Evolutionary conservation across 192 early-diverging fungal genomes (phyloP), one percentile per base, ranked within the genome.

Genomic region (Backusella macrospora): DNA sequence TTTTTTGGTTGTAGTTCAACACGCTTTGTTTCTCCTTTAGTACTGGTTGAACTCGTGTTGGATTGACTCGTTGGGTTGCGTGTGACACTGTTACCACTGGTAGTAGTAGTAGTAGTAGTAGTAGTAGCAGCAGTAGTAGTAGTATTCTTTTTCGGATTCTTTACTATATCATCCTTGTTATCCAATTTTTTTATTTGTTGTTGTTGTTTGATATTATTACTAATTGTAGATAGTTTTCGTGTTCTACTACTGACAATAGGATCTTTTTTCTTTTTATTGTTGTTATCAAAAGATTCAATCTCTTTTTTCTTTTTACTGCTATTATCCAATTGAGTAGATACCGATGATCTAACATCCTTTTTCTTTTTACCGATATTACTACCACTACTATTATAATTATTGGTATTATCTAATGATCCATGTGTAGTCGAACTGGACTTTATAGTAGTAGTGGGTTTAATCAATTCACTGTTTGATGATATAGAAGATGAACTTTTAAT

Each of bases 21-120:
- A 59, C 52, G 52, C 52, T 59, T 59, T 59, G 26, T 59, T 59
- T 59, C 52, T 13, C 52, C 21, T 59, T 59, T 59, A 59, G 52
- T 59, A 23, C 9, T 26, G 18, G 52, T 59, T 26, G 52, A 59
- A 59, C 52, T 59, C 52, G 52, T 59, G 52, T 59, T 59, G 52
- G 52, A 59, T 59, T 26, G 52, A 59, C 21, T 26, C 52, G 52
- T 59, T 59, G 21, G 52, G 52, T 18, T 59, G 21, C 52, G 52
- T 59, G 52, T 59, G 52, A 59, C 52, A 59, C 4, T 59, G 12
- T 59, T 59, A 12, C 10, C n/a, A n/a, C n/a, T n/a, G n/a, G n/a
- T n/a, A n/a, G n/a, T n/a, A n/a, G n/a, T n/a, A n/a, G n/a, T n/a
- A n/a, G n/a, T n/a, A n/a, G n/a, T n/a, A n/a, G n/a, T n/a, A n/a